A percentile compares a stretch with the other conserved stretches of the same genome.
Conservation (phyloP, 805 yeast species). For the Candida sithepensis region DNA sequence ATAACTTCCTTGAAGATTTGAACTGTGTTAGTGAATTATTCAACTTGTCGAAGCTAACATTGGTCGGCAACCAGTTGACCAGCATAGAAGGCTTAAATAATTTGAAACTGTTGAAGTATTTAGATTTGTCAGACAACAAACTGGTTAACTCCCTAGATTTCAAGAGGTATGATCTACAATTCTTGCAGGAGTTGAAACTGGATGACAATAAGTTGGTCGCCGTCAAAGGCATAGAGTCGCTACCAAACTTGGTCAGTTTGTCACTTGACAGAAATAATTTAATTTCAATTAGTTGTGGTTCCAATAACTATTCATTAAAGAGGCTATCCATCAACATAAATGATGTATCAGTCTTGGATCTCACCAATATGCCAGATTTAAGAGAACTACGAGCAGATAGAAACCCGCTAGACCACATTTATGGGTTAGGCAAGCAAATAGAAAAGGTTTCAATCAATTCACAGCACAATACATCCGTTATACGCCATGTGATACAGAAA, state of each 20-base stretch:
- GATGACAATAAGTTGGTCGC: slow-evolving; percentile 38
- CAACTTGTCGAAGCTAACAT: slow-evolving; percentile 40
- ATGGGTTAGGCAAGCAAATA: slow-evolving; percentile 32
- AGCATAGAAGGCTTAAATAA: slow-evolving; percentile 35
- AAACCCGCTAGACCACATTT: slow-evolving; percentile 23
- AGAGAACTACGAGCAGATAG: slow-evolving; percentile 46
- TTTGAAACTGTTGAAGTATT: slow-evolving; percentile 36
- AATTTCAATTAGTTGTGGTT: slow-evolving; percentile 18
- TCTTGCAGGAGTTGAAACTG: slow-evolving; percentile 41
- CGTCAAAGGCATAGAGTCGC: slow-evolving; percentile 34
- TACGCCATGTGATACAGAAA: slow-evolving; percentile 17
- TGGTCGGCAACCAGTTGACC: slow-evolving; percentile 35
- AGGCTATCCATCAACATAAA: slow-evolving; percentile 38
- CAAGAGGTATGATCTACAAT: slow-evolving; percentile 30
- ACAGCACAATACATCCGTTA: slow-evolving; percentile 24
- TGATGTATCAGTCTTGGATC: slow-evolving; percentile 30
- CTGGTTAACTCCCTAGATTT: slow-evolving; percentile 39
- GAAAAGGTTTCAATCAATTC: slow-evolving; percentile 43
- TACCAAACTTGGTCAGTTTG: slow-evolving; percentile 36
- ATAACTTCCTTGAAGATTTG: slow-evolving; percentile 36
- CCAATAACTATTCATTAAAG: slow-evolving; percentile 31
- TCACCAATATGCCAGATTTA: slow-evolving; percentile 35
- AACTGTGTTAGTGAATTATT: slow-evolving; percentile 35
- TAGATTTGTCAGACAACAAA: slow-evolving; percentile 41
- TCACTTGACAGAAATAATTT: slow-evolving; percentile 42